Base-by-base conservation (phyloP, 2,329 filamentous ascomycete species). In the Pseudonectria foliicola region DNA sequence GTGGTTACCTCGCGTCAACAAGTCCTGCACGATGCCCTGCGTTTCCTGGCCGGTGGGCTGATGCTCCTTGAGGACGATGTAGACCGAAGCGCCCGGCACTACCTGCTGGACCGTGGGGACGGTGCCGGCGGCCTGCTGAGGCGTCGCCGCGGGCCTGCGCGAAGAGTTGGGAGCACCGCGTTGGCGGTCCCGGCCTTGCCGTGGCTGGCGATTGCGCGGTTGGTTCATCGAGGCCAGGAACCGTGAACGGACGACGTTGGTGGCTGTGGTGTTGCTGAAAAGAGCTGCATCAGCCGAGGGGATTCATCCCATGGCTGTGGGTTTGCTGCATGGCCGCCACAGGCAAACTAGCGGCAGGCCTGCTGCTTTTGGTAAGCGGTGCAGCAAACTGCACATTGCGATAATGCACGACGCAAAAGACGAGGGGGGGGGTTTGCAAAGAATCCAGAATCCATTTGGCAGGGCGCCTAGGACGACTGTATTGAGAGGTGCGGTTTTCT, bases 11-110 rank as follows among this genome's bases (percentile, higher is more conserved):
- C 74, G 67, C 3, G 84, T 89, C 31, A 90, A 66, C 0, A 89
- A 57, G 29, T 86, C 75, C 34, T 71, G 68, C 2, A 90, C 76
- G 5, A 68, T 59, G 15, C 85, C 85, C 29, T 68, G 64, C 2
- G 86, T 83, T 48, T 85, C 78, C 29, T 73, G 71, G 6, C 84
- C 85, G 0, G 82, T 87, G 2, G 73, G 74, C 55, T 90, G 85
- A 57, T 90, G 84, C 41, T 73, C 68, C 51, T 90, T 90, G 23
- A 88, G 68, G 1, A 89, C 68, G 36, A 90, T 85, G 31, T 79
- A 82, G 34, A 89, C 85, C 4, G 53, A 43, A 4, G 78, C 74
- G 25, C 82, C 83, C 0, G 71, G 68, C 4, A 73, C 44, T 21
- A 85, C 77, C 43, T 77, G 60, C 10, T 53, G 53, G n/a, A 56